Evolutionary conservation across 805 yeast genomes (phyloP).

Genomic region (Lachancea sp.): DNA sequence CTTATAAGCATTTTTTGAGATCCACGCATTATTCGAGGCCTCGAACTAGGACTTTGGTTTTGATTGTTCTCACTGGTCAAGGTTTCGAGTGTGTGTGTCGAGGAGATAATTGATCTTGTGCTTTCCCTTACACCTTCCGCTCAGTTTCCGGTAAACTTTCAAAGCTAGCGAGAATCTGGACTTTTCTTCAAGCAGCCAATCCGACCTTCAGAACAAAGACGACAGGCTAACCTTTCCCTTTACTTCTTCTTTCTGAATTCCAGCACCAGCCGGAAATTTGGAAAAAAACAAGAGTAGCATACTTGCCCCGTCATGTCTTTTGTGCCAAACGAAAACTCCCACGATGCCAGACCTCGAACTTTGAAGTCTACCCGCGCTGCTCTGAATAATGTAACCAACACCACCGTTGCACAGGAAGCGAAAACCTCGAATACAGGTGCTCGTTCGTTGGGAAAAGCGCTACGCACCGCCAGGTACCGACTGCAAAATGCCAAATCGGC

Average conservation of each 20-base stretch:
- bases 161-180: too few relatives aligned
- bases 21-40: neutral
- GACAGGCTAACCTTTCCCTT: too few relatives aligned
- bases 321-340: conserved; percentile 15
- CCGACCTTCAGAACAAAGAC: too few relatives aligned
- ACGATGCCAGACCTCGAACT: conserved; percentile 18
- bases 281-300: neutral
- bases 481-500: conserved; percentile 9
- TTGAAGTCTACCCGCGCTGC: conserved; percentile 24
- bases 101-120: neutral
- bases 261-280: neutral
- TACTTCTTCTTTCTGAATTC: too few relatives aligned
- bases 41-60: neutral
- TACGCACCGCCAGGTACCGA: conserved; percentile 11
- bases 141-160: too few relatives aligned
- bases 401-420: conserved; percentile 23
- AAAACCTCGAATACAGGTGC: conserved; percentile 13
- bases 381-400: conserved; percentile 32
- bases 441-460: conserved; percentile 12
- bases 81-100: neutral
- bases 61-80: neutral
- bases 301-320: conserved; percentile 5
- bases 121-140: too few relatives aligned
- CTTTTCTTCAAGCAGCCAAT: too few relatives aligned
- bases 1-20: conserved; percentile 4